Evolutionary conservation across 2,329 filamentous ascomycete species (phyloP), one percentile per base, ranked within the genome.

Genomic region (Hymenoscyphus linearis): DNA sequence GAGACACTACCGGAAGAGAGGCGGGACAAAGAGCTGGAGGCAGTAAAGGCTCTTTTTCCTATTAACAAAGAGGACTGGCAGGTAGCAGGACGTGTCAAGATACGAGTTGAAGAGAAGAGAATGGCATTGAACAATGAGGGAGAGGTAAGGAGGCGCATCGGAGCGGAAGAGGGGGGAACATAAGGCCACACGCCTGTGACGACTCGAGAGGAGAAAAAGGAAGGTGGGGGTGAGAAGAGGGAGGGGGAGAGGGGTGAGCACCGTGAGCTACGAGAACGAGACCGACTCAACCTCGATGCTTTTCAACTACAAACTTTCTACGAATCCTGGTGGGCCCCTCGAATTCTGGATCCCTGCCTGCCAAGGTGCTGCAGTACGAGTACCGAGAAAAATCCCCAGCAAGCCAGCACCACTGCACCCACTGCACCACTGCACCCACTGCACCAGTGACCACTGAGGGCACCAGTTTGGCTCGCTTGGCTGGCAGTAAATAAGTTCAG

Each of bases 111-210:
- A 63, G 66, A 64, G 50, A 68, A 53, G 65, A 67, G 65, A 47
- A 68, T 65, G 27, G 65, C 58, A 61, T 69, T 65, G 55, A 69
- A 58, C 64, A 69, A 57, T 16, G 54, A 40, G 57, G 64, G 66
- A 54, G 64, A 66, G 55, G 62, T 68, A 40, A 68, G 62, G 64
- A 68, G 59, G 69, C 68, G 70, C 70, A 73, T 73, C 68, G 68
- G 63, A 63, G 64, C 44, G 56, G 54, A 61, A 56, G 53, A 47
- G 63, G 60, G 18, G 27, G 52, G 14, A 14, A 16, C 12, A 13
- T n/a, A 3, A 52, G 25, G 25, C 22, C 50, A 53, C 52, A 53
- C 26, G 52, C 52, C 25, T 16, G 26, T 53, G 25, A 18, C 14
- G 52, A 52, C 37, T 47, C 61, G 57, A 37, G 35, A 34, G 53